These are phyloP conservation scores for Aspergillus saccharolyticus DNA, from an alignment of 495 filamentous ascomycete genomes.

Conservation along the genomic window DNA sequence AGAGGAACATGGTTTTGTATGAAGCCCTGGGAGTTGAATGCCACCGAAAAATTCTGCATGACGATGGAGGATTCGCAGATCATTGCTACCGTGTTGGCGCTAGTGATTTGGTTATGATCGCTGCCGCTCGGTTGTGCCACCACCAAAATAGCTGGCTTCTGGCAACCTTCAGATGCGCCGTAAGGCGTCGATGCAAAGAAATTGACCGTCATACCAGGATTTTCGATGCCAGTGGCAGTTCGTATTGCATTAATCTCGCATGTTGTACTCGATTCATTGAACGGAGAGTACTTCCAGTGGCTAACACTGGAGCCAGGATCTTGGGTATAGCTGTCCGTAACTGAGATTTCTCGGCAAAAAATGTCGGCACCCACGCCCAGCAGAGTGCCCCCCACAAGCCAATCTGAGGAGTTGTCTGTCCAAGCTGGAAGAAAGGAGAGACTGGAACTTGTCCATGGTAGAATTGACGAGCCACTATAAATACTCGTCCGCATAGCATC, in stretches of 20 bases:
- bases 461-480: conserved; percentile 1
- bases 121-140: conserved; percentile 1
- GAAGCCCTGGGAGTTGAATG: background rate
- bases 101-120: background rate
- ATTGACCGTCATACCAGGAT: background rate
- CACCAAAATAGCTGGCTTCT: background rate
- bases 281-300: conserved; percentile 3
- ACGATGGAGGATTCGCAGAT: conserved; percentile 3
- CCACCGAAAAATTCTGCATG: conserved; percentile 1
- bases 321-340: background rate
- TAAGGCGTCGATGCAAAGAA: conserved; percentile 1
- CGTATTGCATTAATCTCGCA: background rate
- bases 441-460: conserved; percentile 6
- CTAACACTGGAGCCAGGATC: background rate
- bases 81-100: background rate
- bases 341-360: background rate
- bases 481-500: conserved; percentile 3
- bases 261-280: background rate
- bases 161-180: background rate
- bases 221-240: background rate
- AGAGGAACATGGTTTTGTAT: background rate
- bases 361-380: background rate
- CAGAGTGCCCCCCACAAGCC: background rate
- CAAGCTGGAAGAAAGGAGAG: conserved; percentile 5
- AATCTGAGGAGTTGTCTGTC: conserved; percentile 1